Conservation (phyloP, 805 yeast species). For the Saccharomycopsis babjevae region DNA sequence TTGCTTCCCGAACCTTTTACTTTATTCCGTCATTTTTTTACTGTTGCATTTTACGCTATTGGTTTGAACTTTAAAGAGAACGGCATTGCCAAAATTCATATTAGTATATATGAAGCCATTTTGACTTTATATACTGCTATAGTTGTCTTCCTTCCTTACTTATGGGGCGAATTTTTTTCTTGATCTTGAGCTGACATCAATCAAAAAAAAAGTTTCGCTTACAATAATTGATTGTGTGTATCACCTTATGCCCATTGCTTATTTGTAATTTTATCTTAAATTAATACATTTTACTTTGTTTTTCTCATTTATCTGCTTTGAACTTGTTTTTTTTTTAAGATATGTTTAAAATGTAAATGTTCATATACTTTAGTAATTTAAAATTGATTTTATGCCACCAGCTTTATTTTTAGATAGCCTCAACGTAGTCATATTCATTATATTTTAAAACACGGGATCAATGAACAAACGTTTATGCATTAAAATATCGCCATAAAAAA, state of each 20-base stretch:
- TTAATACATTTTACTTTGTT: neutral
- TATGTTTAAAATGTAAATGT: no score
- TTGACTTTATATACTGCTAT: constrained; percentile 65
- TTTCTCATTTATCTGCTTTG: neutral
- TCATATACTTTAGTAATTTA: no score
- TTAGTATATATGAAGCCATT: constrained; percentile 61
- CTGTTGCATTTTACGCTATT: constrained; percentile 81
- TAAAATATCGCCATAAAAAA: no score
- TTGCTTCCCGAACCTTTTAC: constrained; percentile 63
- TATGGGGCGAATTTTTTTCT: constrained; percentile 42
- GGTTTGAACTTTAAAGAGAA: constrained; percentile 53
- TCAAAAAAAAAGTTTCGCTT: neutral
- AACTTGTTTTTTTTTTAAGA: neutral
- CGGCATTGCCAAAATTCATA: constrained; percentile 58
- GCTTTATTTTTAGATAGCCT: no score
- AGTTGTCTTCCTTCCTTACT: constrained; percentile 68
- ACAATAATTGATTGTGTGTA: neutral
- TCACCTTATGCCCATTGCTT: no score
- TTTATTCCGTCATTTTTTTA: constrained; percentile 77
- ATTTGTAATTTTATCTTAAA: no score
- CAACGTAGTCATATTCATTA: no score
- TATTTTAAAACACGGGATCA: no score
- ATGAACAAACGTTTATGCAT: no score
- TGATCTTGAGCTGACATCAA: neutral
- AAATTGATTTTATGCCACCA: no score